Evolutionary conservation across 345 rosid species (phyloP), one percentile per base, ranked within the genome.

Genomic region (Euphorbia lathyris): DNA sequence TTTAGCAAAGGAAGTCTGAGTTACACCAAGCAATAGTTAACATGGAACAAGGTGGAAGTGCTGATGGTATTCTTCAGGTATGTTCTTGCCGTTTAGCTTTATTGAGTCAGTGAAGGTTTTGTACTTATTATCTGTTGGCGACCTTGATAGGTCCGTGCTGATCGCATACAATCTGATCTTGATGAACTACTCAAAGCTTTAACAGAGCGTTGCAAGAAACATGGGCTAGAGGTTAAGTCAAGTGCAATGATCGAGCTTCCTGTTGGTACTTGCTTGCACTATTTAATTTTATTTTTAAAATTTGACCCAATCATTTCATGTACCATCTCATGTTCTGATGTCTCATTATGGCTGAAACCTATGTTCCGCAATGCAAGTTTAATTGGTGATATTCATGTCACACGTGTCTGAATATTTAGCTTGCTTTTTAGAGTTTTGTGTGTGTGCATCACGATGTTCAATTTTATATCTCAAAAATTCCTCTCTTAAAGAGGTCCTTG

Each of bases 61-160:
- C 90, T 27, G 97, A 95, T 83, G 99, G 99, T 74, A 84, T 92
- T 73, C 97, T 95, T 72, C 96, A 91, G 97, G 99, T 95, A 79
- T 30, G 66, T 73, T 58, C 45, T 22, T 36, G 64, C 74, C 56
- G n/a, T 19, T 76, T 69, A 61, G 27, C 36, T 50, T 45, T 45
- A 50, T 47, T 40, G 48, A 62, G 56, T 70, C 34, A 36, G 29
- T 63, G 58, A 61, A 62, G 71, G 68, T 51, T 69, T 58, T 40
- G 23, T 30, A 26, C 61, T 71, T 65, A 74, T 52, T 66, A 72
- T 52, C 51, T 26, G 50, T 81, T 73, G 56, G 9, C 71, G 75
- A 27, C 68, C 72, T 71, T 68, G 71, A 32, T 77, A 95, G 99
- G 99, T 92, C 66, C 97, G 94, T 63, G 97, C 97, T 70, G 98